Base-by-base conservation (phyloP, 345 rosid species). In the Acer campestre region DNA sequence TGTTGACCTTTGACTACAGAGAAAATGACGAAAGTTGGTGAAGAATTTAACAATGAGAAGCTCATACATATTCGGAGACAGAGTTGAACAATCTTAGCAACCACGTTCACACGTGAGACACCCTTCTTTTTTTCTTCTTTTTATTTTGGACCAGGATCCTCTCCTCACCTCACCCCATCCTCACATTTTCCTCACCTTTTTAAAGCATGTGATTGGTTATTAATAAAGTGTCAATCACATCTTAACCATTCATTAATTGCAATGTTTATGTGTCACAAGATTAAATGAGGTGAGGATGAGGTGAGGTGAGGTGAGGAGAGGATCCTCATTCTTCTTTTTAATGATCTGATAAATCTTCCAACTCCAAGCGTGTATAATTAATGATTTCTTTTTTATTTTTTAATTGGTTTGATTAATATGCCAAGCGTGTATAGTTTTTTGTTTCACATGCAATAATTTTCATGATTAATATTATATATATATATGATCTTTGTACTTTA, bases 31-130 rank as follows among this genome's bases (percentile, higher is more conserved):
- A 5, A 22, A 20, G 77, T 62, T 23, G 76, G 68, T 14, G 49
- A 48, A 74, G 12, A 46, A 29, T 17, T 75, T 75, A 70, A 66
- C 71, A 75, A 53, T 51, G 35, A 65, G 78, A 74, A 48, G 70
- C 70, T 63, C 61, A 25, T 10, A 27, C 11, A 62, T 4, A 35
- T 35, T 35, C 61, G 69, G 48, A 65, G 71, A 31, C 1, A 48
- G 20, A 6, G 7, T 53, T 53, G 18, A 44, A 63, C 22, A 74
- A 48, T 64, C 48, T n/a, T 46, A 65, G 29, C 56, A 67, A 56
- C 67, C 68, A 44, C 61, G 68, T 61, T 76, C 73, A 61, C 75
- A 77, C 68, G 75, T 68, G 68, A 42, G 61, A 25, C 49, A 56
- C 16, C 38, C 4, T 0, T 4, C 5, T 35, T 35, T 35, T 4